Percentiles rank a stretch among this genome's conserved stretches.
Conservation (phyloP, 495 filamentous ascomycete species). For the Tuber umbilicatum region DNA sequence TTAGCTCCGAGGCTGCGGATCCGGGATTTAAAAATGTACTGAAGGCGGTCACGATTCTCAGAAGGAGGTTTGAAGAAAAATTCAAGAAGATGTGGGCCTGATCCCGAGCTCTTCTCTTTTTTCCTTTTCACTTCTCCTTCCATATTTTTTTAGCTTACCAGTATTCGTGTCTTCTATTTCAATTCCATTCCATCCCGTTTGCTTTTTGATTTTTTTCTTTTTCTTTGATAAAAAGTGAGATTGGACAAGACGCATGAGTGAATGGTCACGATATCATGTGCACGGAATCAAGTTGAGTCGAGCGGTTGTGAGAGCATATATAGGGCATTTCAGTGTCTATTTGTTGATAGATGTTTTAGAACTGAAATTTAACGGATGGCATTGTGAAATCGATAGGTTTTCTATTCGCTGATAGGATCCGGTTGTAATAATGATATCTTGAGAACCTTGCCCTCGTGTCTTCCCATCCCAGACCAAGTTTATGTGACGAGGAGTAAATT, state of each 20-base stretch:
- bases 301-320: not conserved
- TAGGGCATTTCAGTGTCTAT: not conserved
- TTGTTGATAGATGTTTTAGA: not conserved
- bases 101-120: not conserved
- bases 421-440: not conserved
- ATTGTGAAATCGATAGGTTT: not conserved
- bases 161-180: not conserved
- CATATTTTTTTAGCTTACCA: not conserved
- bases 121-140: not conserved
- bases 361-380: not conserved
- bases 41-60: slow-evolving; percentile 53
- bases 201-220: not conserved
- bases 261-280: not conserved
- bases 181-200: not conserved
- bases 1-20: slow-evolving; percentile 39
- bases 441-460: not conserved
- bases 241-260: not conserved
- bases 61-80: slow-evolving; percentile 58
- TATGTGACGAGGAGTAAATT: not conserved
- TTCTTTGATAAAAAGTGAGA: not conserved
- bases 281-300: not conserved
- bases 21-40: slow-evolving; percentile 51
- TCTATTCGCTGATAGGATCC: not conserved
- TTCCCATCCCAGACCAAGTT: no score
- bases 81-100: slow-evolving; percentile 57